Conservation (phyloP, 2,329 filamentous ascomycete species). For the Penicillium olsonii region DNA sequence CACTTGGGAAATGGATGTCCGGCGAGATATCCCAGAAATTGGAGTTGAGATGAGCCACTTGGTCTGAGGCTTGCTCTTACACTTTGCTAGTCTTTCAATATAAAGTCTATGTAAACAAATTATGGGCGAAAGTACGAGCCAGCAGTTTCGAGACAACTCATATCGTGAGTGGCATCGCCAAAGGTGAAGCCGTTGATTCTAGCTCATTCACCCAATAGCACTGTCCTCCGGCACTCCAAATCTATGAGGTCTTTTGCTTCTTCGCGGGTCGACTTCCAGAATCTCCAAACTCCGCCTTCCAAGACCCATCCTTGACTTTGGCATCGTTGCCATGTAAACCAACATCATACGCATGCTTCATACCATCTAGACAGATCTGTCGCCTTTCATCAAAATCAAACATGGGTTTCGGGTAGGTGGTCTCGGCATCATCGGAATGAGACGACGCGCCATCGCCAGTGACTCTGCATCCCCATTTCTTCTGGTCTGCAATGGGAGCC, state of each 20-base stretch:
- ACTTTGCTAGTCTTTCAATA: no score
- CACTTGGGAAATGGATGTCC: no score
- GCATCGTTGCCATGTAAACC: conserved; percentile 65
- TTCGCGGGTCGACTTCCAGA: background rate
- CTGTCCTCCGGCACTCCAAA: no score
- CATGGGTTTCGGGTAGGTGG: conserved; percentile 70
- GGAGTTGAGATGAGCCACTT: no score
- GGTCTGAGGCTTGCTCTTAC: no score
- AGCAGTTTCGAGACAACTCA: no score
- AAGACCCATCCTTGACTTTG: conserved; percentile 58
- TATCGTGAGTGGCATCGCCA: no score
- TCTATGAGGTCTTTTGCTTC: background rate
- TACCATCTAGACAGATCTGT: conserved; percentile 62
- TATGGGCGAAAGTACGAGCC: no score
- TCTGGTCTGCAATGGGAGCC: conserved; percentile 67
- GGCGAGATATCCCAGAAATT: no score
- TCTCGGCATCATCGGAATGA: conserved; percentile 43
- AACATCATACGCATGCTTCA: conserved; percentile 70
- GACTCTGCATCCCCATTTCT: conserved; percentile 65
- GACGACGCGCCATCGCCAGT: conserved; percentile 54
- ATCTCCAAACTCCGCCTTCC: conserved; percentile 50
- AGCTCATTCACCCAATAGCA: no score
- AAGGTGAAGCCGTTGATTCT: no score
- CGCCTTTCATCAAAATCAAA: conserved; percentile 70
- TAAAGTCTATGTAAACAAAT: no score